Evolutionary conservation across 331 rosid genomes (phyloP), one percentile per base, ranked within the genome.

Genomic region (Saraca asoca): DNA sequence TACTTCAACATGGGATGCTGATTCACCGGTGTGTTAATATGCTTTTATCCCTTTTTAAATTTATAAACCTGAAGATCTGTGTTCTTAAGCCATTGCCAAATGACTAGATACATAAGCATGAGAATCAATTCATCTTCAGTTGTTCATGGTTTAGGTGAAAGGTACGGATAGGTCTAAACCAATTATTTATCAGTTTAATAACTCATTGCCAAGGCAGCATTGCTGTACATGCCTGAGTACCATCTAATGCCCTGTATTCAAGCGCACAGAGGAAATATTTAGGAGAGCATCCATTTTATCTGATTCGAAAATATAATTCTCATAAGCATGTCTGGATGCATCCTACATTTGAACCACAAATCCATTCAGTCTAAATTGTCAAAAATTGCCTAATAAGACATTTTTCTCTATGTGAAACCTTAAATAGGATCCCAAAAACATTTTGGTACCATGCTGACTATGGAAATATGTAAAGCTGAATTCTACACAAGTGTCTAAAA

Each of bases 1-100:
- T 73, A 93, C 98, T 69, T 93, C 98, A 41, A 93, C 98, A 67
- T 90, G 95, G 98, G 98, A 93, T 78, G 98, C 96, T 44, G 96
- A 90, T 83, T 90, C 98, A 64, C 87, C 91, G 55, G 98, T 89
- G 68, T 67, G 96, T 83, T 70, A 49, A 57, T 66, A 19, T 74
- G 63, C 53, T 65, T 58, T 53, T 19, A 34, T 69, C 65, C 41
- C 29, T 51, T 78, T n/a, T 53, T 18, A 49, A 58, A 19, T 54
- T 72, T 34, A 20, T 58, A 79, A 62, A 46, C 38, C 17, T 0
- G 41, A 51, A 77, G 66, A 15, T 5, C 68, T 35, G 16, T 51
- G 48, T 58, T 42, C 51, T 50, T 43, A 58, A 39, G 35, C 34
- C 61, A 35, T 52, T 76, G 35, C 55, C 19, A 56, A 9, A 44